Evolutionary conservation across 257 asterid genomes (phyloP), one percentile per base, ranked within the genome.

Genomic region (Gardenia jasminoides): DNA sequence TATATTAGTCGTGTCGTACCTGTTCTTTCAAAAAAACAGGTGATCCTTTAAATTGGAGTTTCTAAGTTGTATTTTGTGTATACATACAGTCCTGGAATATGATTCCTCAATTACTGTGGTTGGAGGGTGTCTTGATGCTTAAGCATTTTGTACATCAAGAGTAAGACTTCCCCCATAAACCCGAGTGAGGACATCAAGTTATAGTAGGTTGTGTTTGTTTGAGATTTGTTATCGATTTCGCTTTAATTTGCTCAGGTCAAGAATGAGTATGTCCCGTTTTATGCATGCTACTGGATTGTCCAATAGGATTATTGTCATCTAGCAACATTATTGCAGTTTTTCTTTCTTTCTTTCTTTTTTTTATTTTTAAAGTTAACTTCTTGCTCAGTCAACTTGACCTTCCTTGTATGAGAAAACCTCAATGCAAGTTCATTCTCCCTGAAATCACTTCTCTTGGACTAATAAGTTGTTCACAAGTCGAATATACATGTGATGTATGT

Each of bases 1-100:
- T 96, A 96, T 79, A 72, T 79, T 44, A 87, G 74, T 80, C 97
- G 98, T 79, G 87, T 93, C 80, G 67, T 88, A 83, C 99, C 99
- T 74, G 89, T 91, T 67, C 97, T 93, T 31, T 8, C 78, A n/a
- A 93, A 92, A 84, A 93, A 91, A 79, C 97, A 82, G 85, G 99
- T 96, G 87, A 90, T 94, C 83, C 67, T 31, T 54, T 76, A 1
- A 0, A 52, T 39, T 30, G 75, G 39, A n/a, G 75, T 41, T 73
- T 75, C 17, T n/a, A 36, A 70, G 52, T 50, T 50, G 24, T 61
- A 10, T 74, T 70, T 30, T 41, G 59, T 58, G 0, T 66, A 61
- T 10, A 19, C 52, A 15, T 26, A 12, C 6, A 36, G 10, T 11
- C n/a, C 36, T 0, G 11, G 6, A 8, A 31, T 61, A 36, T 26